Evolutionary conservation across 2,329 filamentous ascomycete genomes (phyloP), one percentile per base, ranked within the genome.

Genomic region (Fusarium redolens): DNA sequence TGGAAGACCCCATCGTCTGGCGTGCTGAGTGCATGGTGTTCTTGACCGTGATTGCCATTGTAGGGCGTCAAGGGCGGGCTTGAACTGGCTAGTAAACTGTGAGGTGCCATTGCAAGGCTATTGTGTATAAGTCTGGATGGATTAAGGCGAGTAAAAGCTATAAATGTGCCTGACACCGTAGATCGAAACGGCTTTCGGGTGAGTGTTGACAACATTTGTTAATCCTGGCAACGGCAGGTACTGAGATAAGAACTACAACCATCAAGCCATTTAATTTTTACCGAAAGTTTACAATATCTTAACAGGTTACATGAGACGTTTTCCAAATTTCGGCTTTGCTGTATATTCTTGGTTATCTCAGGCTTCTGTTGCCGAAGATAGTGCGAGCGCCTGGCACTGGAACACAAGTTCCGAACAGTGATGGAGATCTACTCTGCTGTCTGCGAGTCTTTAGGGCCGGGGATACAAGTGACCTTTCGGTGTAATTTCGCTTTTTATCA

Each of bases 161-260:
- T 14, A 7, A 28, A 18, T 8, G 18, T 10, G 12, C 7, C 25
- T 47, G 18, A 10, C 18, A 28, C 28, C 14, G 44, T 30, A 30
- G 25, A 20, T 30, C 20, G 17, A 28, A 47, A 28, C 44, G 25
- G 44, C 18, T 14, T 47, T 14, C 28, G 18, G 13, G 30, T 31
- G 45, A 31, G 20, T n/a, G 25, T 48, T n/a, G 45, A 48, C 13
- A 48, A 48, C 45, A 48, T 48, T 31, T 48, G 45, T 11, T 7
- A 30, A 13, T 10, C 7, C 3, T 12, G 1, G 4, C 10, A 18
- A 44, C 9, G 15, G 22, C 0, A 5, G 1, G 10, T 18, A 30
- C 3, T 18, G 12, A 3, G 13, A 30, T 47, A 47, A 11, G 18
- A 30, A 47, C 44, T 30, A 4, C 9, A 30, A n/a, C 0, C 12